Evolutionary conservation across 2,329 filamentous ascomycete genomes (phyloP).

Genomic region (Chaetomium strumarium): DNA sequence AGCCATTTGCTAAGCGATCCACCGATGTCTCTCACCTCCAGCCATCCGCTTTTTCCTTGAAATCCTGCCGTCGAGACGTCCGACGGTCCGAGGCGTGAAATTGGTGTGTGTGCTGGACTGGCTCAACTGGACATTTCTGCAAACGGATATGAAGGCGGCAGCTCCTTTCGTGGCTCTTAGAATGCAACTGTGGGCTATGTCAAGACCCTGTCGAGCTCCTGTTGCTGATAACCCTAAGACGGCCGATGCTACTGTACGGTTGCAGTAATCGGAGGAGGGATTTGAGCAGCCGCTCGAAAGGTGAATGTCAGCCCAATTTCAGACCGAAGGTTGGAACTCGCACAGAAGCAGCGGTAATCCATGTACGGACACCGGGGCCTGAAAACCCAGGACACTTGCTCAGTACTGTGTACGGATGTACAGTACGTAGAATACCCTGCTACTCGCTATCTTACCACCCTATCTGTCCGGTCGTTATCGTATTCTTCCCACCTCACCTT

Average conservation of each 20-base stretch:
- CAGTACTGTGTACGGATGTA: background rate
- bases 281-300: background rate
- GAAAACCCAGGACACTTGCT: background rate
- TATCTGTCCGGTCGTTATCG: too few species aligned
- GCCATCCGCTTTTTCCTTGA: background rate
- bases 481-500: constrained; percentile 14
- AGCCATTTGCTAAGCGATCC: background rate
- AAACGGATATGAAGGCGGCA: too few species aligned
- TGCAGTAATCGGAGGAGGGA: background rate
- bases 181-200: too few species aligned
- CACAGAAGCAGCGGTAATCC: too few species aligned
- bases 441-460: too few species aligned
- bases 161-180: too few species aligned
- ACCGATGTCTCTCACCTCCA: background rate
- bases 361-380: too few species aligned
- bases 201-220: background rate
- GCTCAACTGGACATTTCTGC: too few species aligned
- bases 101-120: too few species aligned
- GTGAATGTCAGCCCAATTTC: background rate
- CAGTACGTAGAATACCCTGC: too few species aligned
- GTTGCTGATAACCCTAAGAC: background rate
- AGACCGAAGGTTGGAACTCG: background rate
- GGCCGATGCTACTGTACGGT: background rate
- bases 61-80: too few species aligned
- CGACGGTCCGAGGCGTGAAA: too few species aligned